phyloP scores from a whole-genome alignment of 2,329 filamentous ascomycete genomes.

The Penicillium sp. region DNA sequence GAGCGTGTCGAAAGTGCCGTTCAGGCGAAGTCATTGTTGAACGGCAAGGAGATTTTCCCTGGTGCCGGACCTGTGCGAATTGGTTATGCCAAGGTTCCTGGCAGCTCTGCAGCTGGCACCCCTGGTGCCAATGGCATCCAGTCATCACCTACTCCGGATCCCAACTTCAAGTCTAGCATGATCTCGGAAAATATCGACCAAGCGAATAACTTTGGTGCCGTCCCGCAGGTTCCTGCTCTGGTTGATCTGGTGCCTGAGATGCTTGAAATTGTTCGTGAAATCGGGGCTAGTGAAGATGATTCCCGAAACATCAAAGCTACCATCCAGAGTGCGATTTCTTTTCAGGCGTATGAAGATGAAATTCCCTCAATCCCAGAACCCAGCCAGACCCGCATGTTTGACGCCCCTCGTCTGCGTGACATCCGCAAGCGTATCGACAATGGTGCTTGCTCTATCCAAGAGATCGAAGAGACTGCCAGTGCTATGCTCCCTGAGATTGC shows the following conservation, averaged over 20 bases:
- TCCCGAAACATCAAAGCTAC: constrained; percentile 70
- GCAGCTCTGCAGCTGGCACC: constrained; percentile 75
- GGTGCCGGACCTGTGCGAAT: constrained; percentile 93
- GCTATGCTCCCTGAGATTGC: constrained; percentile 97
- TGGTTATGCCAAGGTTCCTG: constrained; percentile 95
- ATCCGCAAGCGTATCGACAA: constrained; percentile 98
- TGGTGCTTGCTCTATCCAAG: constrained; percentile 77
- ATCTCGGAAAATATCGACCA: constrained; percentile 36
- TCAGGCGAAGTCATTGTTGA: constrained; percentile 82
- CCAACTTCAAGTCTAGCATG: constrained; percentile 57
- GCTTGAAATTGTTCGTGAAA: constrained; percentile 80
- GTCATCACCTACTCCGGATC: constrained; percentile 88
- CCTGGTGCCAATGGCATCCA: constrained; percentile 87
- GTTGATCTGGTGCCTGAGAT: constrained; percentile 82
- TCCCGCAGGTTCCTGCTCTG: constrained; percentile 68
- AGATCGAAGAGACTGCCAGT: constrained; percentile 89
- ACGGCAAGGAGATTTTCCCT: constrained; percentile 97
- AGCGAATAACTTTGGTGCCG: constrained; percentile 40
- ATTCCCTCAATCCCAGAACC: constrained; percentile 89
- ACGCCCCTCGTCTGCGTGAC: constrained; percentile 91
- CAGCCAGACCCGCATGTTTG: constrained; percentile 83
- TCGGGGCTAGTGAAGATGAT: constrained; percentile 83
- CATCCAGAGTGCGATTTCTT: constrained; percentile 77
- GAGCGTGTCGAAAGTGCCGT: constrained; percentile 89
- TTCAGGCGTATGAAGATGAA: constrained; percentile 73